phyloP scores from a whole-genome alignment of 352 stramenopile species.

The Phytophthora quininea region DNA sequence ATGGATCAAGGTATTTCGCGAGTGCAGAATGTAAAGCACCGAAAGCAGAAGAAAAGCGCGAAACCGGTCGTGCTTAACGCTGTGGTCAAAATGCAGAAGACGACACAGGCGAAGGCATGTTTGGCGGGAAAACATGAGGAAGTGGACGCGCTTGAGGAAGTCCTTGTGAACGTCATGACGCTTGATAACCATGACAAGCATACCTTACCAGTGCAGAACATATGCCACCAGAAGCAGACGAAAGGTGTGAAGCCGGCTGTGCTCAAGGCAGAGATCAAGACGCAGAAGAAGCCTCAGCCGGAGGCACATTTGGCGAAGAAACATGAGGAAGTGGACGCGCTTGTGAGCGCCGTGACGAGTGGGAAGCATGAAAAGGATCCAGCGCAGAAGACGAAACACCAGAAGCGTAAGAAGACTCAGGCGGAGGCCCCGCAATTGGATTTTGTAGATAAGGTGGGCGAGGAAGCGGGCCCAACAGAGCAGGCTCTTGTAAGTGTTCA shows the following conservation, averaged over 20 bases:
- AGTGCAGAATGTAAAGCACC: slow-evolving; percentile 10
- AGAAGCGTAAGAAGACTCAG: too few species aligned
- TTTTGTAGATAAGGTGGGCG: slow-evolving; percentile 15
- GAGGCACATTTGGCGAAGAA: slow-evolving; percentile 15
- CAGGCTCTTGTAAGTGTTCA: slow-evolving; percentile 40
- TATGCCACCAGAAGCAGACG: slow-evolving; percentile 7
- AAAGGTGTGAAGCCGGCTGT: slow-evolving; percentile 12
- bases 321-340: neutral
- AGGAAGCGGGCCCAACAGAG: slow-evolving; percentile 38
- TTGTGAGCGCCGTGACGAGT: too few species aligned
- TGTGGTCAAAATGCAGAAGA: neutral
- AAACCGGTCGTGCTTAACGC: slow-evolving; percentile 1
- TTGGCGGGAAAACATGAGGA: slow-evolving; percentile 8
- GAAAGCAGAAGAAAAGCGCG: slow-evolving; percentile 11
- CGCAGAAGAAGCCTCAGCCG: slow-evolving; percentile 6
- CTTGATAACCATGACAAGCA: neutral
- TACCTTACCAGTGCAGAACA: slow-evolving; percentile 7
- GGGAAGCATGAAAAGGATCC: too few species aligned
- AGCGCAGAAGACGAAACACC: too few species aligned
- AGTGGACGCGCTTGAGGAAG: too few species aligned
- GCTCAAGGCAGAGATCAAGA: neutral
- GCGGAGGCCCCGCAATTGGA: too few species aligned
- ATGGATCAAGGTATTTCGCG: neutral
- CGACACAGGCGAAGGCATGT: slow-evolving; percentile 10
- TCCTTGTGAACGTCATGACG: too few species aligned